Percentiles rank a stretch among this genome's conserved stretches.
Conservation (phyloP, 495 filamentous ascomycete species). For the Pseudomonodictys pantanalensis region DNA sequence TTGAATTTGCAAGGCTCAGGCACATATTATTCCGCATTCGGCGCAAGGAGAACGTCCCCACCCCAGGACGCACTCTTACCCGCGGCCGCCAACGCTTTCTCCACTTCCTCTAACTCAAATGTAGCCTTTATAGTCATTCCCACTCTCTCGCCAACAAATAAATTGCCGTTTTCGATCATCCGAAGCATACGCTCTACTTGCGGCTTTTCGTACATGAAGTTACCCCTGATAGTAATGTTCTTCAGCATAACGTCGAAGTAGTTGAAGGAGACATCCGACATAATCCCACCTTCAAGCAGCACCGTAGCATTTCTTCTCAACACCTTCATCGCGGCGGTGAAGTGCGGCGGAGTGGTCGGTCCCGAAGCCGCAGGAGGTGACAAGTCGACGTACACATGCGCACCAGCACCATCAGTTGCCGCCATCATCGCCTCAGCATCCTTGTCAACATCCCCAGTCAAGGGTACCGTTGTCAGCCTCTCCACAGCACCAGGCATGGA, state of each 20-base stretch:
- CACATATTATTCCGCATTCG: constrained; percentile 20
- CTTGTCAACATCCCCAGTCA: constrained; percentile 13
- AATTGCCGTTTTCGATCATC: constrained; percentile 22
- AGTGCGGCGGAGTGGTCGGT: not conserved
- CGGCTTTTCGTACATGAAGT: constrained; percentile 43
- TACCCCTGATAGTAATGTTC: constrained; percentile 41
- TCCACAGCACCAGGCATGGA: constrained; percentile 14
- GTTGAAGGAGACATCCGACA: not conserved
- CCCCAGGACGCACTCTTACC: constrained; percentile 5
- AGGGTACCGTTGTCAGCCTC: constrained; percentile 6
- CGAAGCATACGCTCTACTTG: constrained; percentile 11
- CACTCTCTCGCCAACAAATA: constrained; percentile 9
- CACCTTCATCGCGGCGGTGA: not conserved
- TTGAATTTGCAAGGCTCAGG: too few relatives aligned
- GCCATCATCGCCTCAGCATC: constrained; percentile 5
- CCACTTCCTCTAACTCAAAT: constrained; percentile 9
- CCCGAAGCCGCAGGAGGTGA: constrained; percentile 4
- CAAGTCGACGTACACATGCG: constrained; percentile 17
- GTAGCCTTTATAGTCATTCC: constrained; percentile 4
- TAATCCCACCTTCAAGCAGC: constrained; percentile 26
- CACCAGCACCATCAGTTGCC: constrained; percentile 15
- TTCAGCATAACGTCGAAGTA: constrained; percentile 27
- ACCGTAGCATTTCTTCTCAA: constrained; percentile 16
- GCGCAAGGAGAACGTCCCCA: constrained; percentile 7
- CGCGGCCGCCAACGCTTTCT: constrained; percentile 2